Conservation (phyloP, 768 basidiomycete genomes). For the Paxillus involutus region DNA sequence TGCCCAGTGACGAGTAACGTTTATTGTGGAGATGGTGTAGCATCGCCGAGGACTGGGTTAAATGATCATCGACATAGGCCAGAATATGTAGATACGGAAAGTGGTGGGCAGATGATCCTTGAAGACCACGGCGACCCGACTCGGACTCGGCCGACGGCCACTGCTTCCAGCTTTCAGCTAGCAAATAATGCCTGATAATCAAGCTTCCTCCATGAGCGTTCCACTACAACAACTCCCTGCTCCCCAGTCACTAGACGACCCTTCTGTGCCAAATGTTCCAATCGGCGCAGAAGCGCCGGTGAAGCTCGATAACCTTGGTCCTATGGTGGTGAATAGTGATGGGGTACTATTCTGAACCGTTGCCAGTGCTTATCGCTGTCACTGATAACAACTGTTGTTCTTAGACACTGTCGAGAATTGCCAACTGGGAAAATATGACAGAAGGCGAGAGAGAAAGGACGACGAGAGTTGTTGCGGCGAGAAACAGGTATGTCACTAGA, state of each 20-base stretch:
- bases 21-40: too few relatives aligned
- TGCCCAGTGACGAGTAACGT: too few relatives aligned
- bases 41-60: too few relatives aligned
- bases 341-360: conserved; percentile 43
- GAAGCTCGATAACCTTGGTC: conserved; percentile 60
- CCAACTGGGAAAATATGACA: conserved; percentile 63
- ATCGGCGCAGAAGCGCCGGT: conserved; percentile 30
- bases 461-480: conserved; percentile 49
- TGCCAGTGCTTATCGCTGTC: neutral
- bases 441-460: conserved; percentile 57
- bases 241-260: conserved; percentile 9
- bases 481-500: conserved; percentile 41
- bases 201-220: neutral
- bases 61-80: too few relatives aligned
- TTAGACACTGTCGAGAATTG: conserved; percentile 65
- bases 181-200: conserved; percentile 8
- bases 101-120: too few relatives aligned
- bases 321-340: conserved; percentile 68
- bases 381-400: neutral
- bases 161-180: too few relatives aligned
- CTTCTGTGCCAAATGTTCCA: conserved; percentile 8
- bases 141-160: too few relatives aligned
- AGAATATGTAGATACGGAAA: too few relatives aligned
- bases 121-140: too few relatives aligned
- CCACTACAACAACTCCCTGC: conserved; percentile 9